Evolutionary conservation across 768 basidiomycete species (phyloP).

Genomic region (Leucosporidium scottii): DNA sequence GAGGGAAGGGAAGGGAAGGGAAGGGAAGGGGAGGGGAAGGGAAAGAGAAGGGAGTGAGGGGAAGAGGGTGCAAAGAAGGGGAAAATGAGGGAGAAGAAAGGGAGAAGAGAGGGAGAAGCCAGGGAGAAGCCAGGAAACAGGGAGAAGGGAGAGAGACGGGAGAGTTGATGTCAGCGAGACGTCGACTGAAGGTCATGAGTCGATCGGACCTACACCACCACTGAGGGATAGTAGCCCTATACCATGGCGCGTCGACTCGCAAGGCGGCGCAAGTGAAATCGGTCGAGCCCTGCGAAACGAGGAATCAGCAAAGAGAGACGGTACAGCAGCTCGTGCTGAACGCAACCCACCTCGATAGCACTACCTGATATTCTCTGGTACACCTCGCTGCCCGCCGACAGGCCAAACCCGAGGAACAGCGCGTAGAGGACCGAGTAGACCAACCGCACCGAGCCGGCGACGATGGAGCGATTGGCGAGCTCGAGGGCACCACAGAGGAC

Average conservation of each 20-base stretch:
- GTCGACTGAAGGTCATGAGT: no score
- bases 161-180: no score
- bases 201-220: slow-evolving; percentile 54
- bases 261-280: slow-evolving; percentile 48
- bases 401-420: slow-evolving; percentile 58
- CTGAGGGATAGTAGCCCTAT: slow-evolving; percentile 59
- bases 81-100: no score
- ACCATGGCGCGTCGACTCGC: slow-evolving; percentile 64
- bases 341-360: slow-evolving; percentile 49
- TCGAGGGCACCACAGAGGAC: slow-evolving; percentile 49
- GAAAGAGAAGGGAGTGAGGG: no score
- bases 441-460: slow-evolving; percentile 70
- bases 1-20: no score
- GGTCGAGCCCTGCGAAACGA: neutral
- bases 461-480: slow-evolving; percentile 66
- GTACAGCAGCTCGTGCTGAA: no score
- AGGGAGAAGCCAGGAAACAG: no score
- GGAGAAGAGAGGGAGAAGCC: no score
- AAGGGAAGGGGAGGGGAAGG: no score
- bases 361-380: slow-evolving; percentile 42
- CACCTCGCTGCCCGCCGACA: slow-evolving; percentile 66
- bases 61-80: no score
- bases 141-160: no score
- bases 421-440: slow-evolving; percentile 56
- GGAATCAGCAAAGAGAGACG: no score